Percentiles rank a stretch among this genome's conserved stretches.
Conservation (phyloP, 495 filamentous ascomycete species). For the Hypoxylon fuscum region DNA sequence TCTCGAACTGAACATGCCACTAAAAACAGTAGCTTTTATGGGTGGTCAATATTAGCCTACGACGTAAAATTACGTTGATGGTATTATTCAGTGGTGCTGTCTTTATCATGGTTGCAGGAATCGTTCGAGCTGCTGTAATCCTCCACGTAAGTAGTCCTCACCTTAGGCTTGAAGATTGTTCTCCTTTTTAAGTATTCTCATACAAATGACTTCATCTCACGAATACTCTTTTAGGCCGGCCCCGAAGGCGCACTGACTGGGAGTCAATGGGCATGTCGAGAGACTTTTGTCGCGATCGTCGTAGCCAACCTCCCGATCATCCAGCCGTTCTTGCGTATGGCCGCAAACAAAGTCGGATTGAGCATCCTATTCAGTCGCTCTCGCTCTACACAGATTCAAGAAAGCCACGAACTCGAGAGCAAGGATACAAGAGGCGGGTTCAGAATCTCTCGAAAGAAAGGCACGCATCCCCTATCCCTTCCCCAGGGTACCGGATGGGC, state of each 20-base stretch:
- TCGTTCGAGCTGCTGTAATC: constrained; percentile 58
- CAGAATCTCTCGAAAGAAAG: constrained; percentile 46
- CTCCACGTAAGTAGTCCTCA: constrained; percentile 46
- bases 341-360: constrained; percentile 32
- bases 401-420: not conserved
- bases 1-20: not conserved
- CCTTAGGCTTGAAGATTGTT: too few relatives aligned
- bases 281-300: constrained; percentile 64
- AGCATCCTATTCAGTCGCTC: constrained; percentile 46
- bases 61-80: constrained; percentile 57
- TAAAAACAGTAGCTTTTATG: constrained; percentile 47
- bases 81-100: constrained; percentile 59
- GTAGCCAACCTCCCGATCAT: constrained; percentile 64
- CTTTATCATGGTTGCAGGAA: constrained; percentile 59
- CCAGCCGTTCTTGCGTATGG: constrained; percentile 54
- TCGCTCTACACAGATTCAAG: constrained; percentile 20
- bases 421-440: constrained; percentile 31
- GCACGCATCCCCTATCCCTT: constrained; percentile 48
- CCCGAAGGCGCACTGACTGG: constrained; percentile 31
- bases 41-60: constrained; percentile 51
- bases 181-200: too few relatives aligned
- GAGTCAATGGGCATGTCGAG: constrained; percentile 57
- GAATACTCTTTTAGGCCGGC: constrained; percentile 43
- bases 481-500: constrained; percentile 33
- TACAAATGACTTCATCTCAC: too few relatives aligned